A percentile compares a stretch with the other conserved stretches of the same genome.
phyloP scores from a whole-genome alignment of 2,329 filamentous ascomycete species.

The Xylariaceae sp. region DNA sequence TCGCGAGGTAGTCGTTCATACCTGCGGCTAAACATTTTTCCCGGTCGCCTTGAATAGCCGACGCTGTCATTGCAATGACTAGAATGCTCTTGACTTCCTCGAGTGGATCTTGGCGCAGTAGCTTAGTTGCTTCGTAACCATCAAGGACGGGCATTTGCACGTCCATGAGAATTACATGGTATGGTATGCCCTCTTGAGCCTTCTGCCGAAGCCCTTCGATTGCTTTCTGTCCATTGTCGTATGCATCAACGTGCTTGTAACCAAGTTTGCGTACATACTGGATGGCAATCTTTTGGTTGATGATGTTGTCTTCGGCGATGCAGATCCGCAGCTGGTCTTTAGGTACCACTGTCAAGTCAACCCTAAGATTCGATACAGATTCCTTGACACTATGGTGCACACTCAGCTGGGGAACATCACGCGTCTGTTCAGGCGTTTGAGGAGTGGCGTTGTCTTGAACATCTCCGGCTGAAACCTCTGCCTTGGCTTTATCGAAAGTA shows the following conservation, averaged over 20 bases:
- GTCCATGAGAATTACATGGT: slow-evolving; percentile 92
- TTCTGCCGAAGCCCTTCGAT: slow-evolving; percentile 79
- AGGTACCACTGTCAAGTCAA: slow-evolving; percentile 70
- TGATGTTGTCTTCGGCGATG: slow-evolving; percentile 91
- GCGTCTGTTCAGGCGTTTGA: slow-evolving; percentile 38
- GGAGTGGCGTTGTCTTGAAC: slow-evolving; percentile 42
- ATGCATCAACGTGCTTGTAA: slow-evolving; percentile 78
- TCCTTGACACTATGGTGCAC: slow-evolving; percentile 38
- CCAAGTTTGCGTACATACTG: slow-evolving; percentile 85
- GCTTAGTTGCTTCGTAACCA: slow-evolving; percentile 85
- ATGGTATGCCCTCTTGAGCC: slow-evolving; percentile 69
- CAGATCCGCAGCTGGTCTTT: slow-evolving; percentile 80
- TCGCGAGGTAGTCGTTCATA: slow-evolving; percentile 97
- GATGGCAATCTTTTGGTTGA: slow-evolving; percentile 92
- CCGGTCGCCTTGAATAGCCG: slow-evolving; percentile 87
- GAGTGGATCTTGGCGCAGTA: slow-evolving; percentile 73
- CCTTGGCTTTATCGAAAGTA: slow-evolving; percentile 77
- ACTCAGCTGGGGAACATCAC: slow-evolving; percentile 12
- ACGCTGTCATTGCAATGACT: slow-evolving; percentile 98
- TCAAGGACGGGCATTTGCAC: slow-evolving; percentile 94
- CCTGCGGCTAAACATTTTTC: slow-evolving; percentile 94
- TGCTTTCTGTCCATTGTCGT: slow-evolving; percentile 84
- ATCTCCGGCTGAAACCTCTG: slow-evolving; percentile 57
- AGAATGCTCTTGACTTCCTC: slow-evolving; percentile 76
- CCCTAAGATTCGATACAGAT: slow-evolving; percentile 43